Conservation (phyloP, 305 asterid species). For the Fraxinus sp. region DNA sequence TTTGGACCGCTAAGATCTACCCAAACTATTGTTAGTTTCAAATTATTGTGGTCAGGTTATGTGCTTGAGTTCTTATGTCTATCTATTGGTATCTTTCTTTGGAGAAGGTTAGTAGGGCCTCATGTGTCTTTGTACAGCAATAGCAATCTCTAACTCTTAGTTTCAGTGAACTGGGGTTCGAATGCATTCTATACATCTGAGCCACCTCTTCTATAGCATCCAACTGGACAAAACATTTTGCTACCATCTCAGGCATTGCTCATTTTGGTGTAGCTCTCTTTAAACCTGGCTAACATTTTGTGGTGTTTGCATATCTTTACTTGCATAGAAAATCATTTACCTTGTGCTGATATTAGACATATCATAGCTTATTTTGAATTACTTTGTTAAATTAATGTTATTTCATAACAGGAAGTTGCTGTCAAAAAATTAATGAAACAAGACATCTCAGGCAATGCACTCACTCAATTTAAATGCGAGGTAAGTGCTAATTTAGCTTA, state of each 20-base stretch:
- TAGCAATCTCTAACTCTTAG: background rate
- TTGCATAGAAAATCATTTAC: background rate
- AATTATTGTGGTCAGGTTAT: background rate
- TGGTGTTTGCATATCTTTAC: background rate
- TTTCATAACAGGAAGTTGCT: constrained; percentile 82
- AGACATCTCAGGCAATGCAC: constrained; percentile 94
- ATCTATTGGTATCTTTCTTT: background rate
- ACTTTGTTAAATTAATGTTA: background rate
- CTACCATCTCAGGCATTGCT: background rate
- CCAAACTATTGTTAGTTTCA: background rate
- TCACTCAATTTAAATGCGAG: constrained; percentile 79
- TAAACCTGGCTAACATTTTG: background rate
- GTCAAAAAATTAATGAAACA: constrained; percentile 94
- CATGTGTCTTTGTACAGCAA: background rate
- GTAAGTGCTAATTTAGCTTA: constrained; percentile 37
- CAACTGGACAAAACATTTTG: background rate
- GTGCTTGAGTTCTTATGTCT: constrained; percentile 15
- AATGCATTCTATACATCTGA: background rate
- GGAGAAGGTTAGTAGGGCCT: background rate
- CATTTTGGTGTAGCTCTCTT: background rate
- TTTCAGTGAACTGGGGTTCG: background rate
- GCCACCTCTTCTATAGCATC: background rate
- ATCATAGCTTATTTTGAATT: background rate
- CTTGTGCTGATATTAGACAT: background rate
- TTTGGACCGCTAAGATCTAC: background rate